Percentiles rank a stretch among this genome's conserved stretches.
phyloP scores from a whole-genome alignment of 2,329 filamentous ascomycete species.

The Ceratocystis huliohia region DNA sequence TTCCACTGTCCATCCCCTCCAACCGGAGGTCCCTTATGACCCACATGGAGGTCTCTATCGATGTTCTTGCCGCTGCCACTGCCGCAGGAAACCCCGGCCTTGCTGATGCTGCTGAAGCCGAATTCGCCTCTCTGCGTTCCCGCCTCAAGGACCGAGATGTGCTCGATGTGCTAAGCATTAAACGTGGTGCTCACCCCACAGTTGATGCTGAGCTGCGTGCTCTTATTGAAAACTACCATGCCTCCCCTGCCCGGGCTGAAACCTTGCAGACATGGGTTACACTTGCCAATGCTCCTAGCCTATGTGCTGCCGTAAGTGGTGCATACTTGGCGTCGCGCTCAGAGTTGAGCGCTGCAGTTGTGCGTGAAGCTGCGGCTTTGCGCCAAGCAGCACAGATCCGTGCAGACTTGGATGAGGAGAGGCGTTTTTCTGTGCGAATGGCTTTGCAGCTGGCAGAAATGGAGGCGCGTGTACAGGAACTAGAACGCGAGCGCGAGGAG shows the following conservation, averaged over 20 bases:
- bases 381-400: neutral
- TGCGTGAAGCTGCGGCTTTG: neutral
- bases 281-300: slow-evolving; percentile 14
- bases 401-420: neutral
- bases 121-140: neutral
- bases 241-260: neutral
- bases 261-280: slow-evolving; percentile 16
- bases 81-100: slow-evolving; percentile 13
- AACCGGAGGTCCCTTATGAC: slow-evolving; percentile 17
- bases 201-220: slow-evolving; percentile 13
- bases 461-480: neutral
- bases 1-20: neutral
- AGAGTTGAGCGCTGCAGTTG: neutral
- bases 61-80: slow-evolving; percentile 15
- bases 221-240: slow-evolving; percentile 13
- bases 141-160: slow-evolving; percentile 19
- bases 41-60: slow-evolving; percentile 20
- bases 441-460: neutral
- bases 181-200: slow-evolving; percentile 12
- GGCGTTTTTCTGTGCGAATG: neutral
- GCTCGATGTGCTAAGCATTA: slow-evolving; percentile 13
- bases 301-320: slow-evolving; percentile 11
- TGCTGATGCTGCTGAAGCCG: neutral
- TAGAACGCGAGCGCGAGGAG: slow-evolving; percentile 11
- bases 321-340: neutral